Base-by-base conservation (phyloP, 306 rosid species). In the Cicer cuneatum region DNA sequence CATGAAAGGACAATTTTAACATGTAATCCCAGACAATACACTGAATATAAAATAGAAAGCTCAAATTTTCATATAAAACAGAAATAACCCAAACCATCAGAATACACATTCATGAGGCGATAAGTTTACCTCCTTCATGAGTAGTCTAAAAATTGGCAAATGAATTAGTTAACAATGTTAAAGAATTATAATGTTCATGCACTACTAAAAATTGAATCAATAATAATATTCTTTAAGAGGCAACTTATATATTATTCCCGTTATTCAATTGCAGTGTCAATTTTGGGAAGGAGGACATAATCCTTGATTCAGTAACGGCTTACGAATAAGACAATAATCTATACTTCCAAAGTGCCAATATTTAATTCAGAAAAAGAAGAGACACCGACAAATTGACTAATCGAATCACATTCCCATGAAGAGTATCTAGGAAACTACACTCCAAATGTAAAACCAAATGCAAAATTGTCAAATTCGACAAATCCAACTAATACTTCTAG, bases 1-100 rank as follows among this genome's bases (percentile, higher is more conserved):
- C 89, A 86, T 64, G 58, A 72, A 47, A 72, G 61, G 53, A 63
- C 62, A 66, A 42, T 42, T 46, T 59, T 65, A 73, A 7, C 70
- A 37, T 73, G 19, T 11, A 49, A 77, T 59, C 52, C 16, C 45
- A 3, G 8, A 66, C 39, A 64, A 46, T 54, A 24, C 16, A 57
- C 41, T 0, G 38, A 14, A 66, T 48, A 48, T 56, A 71, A 56
- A 57, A 15, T 13, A 6, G 57, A 8, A 65, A 45, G 37, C 76
- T 42, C 63, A 59, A 67, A 41, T 51, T 82, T 72, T 9, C 51
- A 43, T 18, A 57, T 18, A 57, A 37, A 42, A 62, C 33, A 64
- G 57, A 47, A 61, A 69, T 45, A 64, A 75, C 35, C 33, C 24
- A 45, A 81, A 64, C 16, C 19, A 58, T 53, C 18, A 39, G 68